These are phyloP conservation scores for Symbiodinium pilosum DNA, from an alignment of 73 alveolate genomes.

Conservation along the genomic window DNA sequence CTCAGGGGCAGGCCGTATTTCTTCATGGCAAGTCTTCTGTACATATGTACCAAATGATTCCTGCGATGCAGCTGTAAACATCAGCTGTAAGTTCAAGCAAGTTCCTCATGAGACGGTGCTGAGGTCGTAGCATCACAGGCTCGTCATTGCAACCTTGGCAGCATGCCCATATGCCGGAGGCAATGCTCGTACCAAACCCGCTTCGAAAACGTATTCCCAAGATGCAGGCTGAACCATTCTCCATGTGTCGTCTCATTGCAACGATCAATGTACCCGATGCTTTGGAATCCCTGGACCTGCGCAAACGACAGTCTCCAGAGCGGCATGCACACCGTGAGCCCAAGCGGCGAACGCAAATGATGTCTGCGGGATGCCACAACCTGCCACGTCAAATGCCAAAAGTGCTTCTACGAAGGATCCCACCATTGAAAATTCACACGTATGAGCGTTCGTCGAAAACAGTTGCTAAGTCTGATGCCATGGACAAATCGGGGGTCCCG, in stretches of 20 bases:
- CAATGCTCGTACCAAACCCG: too few relatives aligned
- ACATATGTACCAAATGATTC: conserved; percentile 53
- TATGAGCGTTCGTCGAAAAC: too few relatives aligned
- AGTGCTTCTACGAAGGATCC: too few relatives aligned
- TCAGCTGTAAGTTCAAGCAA: too few relatives aligned
- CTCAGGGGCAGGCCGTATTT: conserved; percentile 18
- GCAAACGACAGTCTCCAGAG: too few relatives aligned
- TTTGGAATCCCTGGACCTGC: conserved; percentile 56
- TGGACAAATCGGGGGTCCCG: too few relatives aligned
- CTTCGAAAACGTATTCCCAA: neutral
- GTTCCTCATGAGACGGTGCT: neutral
- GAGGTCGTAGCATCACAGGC: conserved; percentile 24
- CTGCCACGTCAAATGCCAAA: too few relatives aligned
- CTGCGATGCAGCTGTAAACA: neutral
- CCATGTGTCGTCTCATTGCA: conserved; percentile 58
- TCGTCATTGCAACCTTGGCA: conserved; percentile 25
- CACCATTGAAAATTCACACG: too few relatives aligned
- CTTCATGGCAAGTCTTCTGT: conserved; percentile 42
- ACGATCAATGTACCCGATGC: conserved; percentile 20
- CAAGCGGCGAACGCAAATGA: conserved; percentile 30
- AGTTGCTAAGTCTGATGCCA: too few relatives aligned
- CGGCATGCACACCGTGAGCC: neutral
- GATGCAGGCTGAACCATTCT: conserved; percentile 40
- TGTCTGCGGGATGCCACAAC: conserved; percentile 66
- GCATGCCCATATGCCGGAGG: neutral